Evolutionary conservation across 768 basidiomycete genomes (phyloP).

Genomic region (Lentinula detonsa): DNA sequence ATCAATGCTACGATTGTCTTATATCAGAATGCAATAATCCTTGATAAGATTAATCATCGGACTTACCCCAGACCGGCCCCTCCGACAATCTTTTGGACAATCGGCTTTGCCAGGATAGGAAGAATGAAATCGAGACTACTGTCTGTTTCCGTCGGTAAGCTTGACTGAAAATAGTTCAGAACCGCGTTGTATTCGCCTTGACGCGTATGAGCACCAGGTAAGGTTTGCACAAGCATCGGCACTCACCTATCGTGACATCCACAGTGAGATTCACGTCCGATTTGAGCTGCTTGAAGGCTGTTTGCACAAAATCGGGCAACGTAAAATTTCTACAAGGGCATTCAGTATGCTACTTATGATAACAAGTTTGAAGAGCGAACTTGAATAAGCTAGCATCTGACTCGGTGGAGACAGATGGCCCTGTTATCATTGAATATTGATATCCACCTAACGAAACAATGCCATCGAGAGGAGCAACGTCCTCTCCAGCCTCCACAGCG

Average conservation of each 20-base stretch:
- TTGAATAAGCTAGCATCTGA: constrained; percentile 47
- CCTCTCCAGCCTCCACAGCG: constrained; percentile 56
- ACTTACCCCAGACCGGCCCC: constrained; percentile 48
- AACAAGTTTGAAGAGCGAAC: constrained; percentile 25
- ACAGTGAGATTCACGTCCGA: constrained; percentile 55
- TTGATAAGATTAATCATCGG: not conserved
- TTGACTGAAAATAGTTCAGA: constrained; percentile 52
- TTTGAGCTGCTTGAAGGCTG: constrained; percentile 58
- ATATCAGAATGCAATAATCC: not conserved
- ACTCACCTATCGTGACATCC: constrained; percentile 50
- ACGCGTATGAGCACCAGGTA: not conserved
- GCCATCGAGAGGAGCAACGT: constrained; percentile 55
- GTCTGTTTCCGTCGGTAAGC: constrained; percentile 56
- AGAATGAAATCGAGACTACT: constrained; percentile 55
- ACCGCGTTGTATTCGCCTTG: constrained; percentile 62
- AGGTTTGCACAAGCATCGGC: not conserved
- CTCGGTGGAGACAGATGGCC: constrained; percentile 18
- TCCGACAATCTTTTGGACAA: constrained; percentile 66
- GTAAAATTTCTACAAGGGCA: constrained; percentile 44
- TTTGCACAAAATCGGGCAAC: constrained; percentile 54
- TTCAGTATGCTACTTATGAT: constrained; percentile 3
- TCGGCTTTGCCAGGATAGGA: constrained; percentile 65
- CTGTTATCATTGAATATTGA: constrained; percentile 43
- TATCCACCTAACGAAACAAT: constrained; percentile 67
- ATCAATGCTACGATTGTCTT: constrained; percentile 34